These are phyloP conservation scores for Amylostereum chailletii DNA, from an alignment of 1,284 basidiomycete species.

Conservation along the genomic window DNA sequence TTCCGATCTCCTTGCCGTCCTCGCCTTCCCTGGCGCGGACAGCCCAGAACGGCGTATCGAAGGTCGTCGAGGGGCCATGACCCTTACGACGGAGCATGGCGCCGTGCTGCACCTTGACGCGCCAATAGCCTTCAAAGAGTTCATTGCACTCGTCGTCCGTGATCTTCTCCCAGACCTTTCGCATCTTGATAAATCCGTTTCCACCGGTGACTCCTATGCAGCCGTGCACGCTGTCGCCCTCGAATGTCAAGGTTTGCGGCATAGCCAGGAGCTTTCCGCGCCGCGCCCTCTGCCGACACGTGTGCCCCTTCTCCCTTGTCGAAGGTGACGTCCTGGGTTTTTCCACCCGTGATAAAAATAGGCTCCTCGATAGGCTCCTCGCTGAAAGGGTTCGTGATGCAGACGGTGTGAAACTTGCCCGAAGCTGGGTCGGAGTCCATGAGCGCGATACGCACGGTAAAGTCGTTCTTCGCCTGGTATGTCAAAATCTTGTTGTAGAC, in stretches of 20 bases:
- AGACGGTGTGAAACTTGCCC: not conserved
- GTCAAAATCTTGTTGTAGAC: constrained; percentile 4
- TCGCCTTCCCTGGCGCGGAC: constrained; percentile 1
- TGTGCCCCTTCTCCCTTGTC: not conserved
- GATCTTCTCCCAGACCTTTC: not conserved
- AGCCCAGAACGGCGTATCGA: not conserved
- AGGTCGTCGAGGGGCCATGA: not conserved
- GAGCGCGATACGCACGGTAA: constrained; percentile 2
- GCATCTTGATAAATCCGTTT: constrained; percentile 1
- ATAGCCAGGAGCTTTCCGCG: not conserved
- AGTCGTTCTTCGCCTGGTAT: constrained; percentile 6
- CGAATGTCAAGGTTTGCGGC: not conserved
- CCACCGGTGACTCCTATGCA: no score
- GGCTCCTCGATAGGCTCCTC: not conserved
- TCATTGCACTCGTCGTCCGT: not conserved
- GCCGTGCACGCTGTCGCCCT: not conserved
- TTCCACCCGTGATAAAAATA: not conserved
- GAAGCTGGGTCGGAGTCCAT: not conserved
- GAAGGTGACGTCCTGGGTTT: not conserved
- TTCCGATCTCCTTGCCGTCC: constrained; percentile 2
- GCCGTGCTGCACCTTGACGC: not conserved
- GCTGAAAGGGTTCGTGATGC: not conserved
- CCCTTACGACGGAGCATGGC: constrained; percentile 1
- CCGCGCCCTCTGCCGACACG: not conserved
- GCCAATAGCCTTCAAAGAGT: not conserved